Percentiles rank a stretch among this genome's conserved stretches.
Evolutionary conservation across 192 early-diverging fungal species (phyloP).

Genomic region (Linnemannia elongata): DNA sequence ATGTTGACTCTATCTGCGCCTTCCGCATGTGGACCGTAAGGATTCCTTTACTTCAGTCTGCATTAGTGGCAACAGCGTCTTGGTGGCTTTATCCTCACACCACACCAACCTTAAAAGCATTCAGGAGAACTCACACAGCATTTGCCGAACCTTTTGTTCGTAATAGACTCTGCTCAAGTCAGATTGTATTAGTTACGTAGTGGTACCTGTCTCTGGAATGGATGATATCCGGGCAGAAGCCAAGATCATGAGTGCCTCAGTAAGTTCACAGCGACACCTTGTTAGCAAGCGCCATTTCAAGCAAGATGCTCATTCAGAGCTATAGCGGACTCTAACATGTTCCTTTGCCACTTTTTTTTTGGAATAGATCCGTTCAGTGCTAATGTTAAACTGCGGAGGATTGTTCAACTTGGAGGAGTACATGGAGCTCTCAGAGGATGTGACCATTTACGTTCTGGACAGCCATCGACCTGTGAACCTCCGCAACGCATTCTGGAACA

Average conservation of each 20-base stretch:
- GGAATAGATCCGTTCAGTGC: slow-evolving; percentile 74
- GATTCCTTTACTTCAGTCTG: no score
- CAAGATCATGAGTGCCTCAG: slow-evolving; percentile 67
- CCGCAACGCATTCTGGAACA: slow-evolving; percentile 81
- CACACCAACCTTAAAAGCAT: no score
- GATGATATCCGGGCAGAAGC: slow-evolving; percentile 69
- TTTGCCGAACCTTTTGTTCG: not conserved
- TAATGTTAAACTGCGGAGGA: slow-evolving; percentile 92
- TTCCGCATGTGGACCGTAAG: slow-evolving; percentile 81
- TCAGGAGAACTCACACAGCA: not conserved
- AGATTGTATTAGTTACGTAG: slow-evolving; percentile 85
- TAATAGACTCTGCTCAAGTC: slow-evolving; percentile 77
- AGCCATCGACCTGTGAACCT: slow-evolving; percentile 92
- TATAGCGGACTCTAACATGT: not conserved
- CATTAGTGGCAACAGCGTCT: not conserved
- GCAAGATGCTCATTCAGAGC: not conserved
- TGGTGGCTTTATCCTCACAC: not conserved
- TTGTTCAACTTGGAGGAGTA: slow-evolving; percentile 57
- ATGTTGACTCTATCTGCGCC: slow-evolving; percentile 88
- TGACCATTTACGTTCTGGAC: slow-evolving; percentile 86
- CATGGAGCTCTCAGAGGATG: slow-evolving; percentile 78
- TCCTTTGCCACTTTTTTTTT: not conserved
- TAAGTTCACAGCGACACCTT: slow-evolving; percentile 34
- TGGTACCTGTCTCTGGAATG: slow-evolving; percentile 79
- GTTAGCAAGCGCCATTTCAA: not conserved